Base-by-base conservation (phyloP, 768 basidiomycete species). In the Auricularia sp. region DNA sequence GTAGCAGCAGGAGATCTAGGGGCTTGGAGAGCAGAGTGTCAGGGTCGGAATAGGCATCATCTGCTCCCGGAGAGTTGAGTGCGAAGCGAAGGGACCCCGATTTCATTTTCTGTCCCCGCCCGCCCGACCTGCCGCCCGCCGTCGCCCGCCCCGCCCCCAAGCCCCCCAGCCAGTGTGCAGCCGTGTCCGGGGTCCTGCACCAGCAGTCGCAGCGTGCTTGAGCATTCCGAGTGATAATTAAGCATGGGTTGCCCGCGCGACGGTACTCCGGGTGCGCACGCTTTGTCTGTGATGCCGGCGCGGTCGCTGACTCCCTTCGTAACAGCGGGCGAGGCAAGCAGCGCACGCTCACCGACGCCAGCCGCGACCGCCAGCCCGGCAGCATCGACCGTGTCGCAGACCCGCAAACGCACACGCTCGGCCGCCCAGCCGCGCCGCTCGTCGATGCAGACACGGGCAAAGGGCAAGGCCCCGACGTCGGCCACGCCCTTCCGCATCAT, bases 231-330 rank as follows among this genome's bases (percentile, higher is more conserved):
- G 39, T 42, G 39, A 42, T 42, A 8, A 42, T 42, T 29, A n/a
- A 54, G 54, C 24, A 59, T 59, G 56, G 56, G 56, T 24, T 59
- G 56, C 34, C 56, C 56, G 24, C 29, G 56, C 56, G 56, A 59
- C 56, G 29, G 47, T 51, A 35, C 56, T 59, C 29, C 24, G 16
- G 56, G 11, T 29, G 14, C 16, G 14, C 47, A 16, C 47, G 14
- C 14, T 51, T 51, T 18, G 47, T 21, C 44, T 10, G 18, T 45
- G 10, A 10, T 45, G 14, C 8, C 21, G 18, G 18, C 47, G 18
- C 18, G 18, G 47, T 21, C 47, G 47, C 47, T 18, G 47, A 16
- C 47, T 5, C 47, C 14, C 18, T 51, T 6, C 18, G 7, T 51
- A 21, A 21, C 47, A 13, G 47, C 47, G 21, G 18, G 10, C 47